phyloP scores from a whole-genome alignment of 331 rosid genomes.

The Telfairia occidentalis region DNA sequence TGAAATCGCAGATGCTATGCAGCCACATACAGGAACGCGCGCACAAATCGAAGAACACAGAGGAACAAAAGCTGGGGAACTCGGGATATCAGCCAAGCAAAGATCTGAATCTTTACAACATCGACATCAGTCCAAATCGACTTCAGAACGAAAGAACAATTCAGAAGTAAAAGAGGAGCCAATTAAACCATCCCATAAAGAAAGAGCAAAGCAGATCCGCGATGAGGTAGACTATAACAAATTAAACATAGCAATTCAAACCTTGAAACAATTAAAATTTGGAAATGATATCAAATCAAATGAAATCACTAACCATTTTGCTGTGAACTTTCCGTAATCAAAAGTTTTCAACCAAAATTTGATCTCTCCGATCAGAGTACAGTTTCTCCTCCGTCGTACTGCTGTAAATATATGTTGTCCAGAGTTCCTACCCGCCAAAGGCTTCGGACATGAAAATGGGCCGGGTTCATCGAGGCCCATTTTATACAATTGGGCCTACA shows the following conservation, averaged over 20 bases:
- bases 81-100: background rate
- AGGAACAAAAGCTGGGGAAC: background rate
- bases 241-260: background rate
- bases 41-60: background rate
- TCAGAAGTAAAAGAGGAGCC: background rate
- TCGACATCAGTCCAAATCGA: background rate
- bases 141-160: background rate
- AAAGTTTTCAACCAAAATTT: background rate
- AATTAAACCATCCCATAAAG: background rate
- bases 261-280: background rate
- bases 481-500: background rate
- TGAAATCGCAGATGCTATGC: background rate
- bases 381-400: background rate
- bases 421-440: conserved; percentile 1
- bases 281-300: conserved; percentile 6
- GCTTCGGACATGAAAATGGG: background rate
- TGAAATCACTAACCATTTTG: background rate
- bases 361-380: conserved; percentile 1
- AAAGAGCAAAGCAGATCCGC: background rate
- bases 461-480: background rate
- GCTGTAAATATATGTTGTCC: background rate
- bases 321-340: background rate
- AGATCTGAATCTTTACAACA: background rate
- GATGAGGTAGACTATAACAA: background rate
- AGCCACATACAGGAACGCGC: background rate